These are phyloP conservation scores for Paraleonurus japonicus DNA, from an alignment of 257 asterid genomes.

Conservation along the genomic window DNA sequence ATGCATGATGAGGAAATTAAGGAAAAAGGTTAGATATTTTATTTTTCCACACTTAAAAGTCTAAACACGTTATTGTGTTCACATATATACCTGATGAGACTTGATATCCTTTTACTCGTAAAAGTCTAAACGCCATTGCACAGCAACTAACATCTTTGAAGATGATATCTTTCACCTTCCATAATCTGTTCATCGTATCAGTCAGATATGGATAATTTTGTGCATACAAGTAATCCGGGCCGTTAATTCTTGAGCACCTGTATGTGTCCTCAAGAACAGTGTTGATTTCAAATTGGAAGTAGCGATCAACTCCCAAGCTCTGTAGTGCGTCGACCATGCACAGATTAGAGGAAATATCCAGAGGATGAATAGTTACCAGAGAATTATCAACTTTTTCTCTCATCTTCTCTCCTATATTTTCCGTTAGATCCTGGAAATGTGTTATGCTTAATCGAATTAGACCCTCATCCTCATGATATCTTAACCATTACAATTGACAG, in stretches of 20 bases:
- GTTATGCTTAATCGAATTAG: no score
- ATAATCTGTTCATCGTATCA: constrained; percentile 17
- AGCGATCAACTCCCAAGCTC: constrained; percentile 30
- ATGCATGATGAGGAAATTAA: neutral
- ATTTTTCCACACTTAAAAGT: no score
- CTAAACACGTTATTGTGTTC: neutral
- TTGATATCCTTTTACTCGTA: constrained; percentile 31
- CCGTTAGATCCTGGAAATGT: constrained; percentile 3
- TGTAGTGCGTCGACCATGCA: constrained; percentile 25
- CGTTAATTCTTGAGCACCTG: neutral
- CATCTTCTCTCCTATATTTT: no score
- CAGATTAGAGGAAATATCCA: constrained; percentile 7
- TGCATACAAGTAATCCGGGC: neutral
- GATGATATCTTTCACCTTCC: constrained; percentile 31
- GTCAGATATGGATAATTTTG: neutral
- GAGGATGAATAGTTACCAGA: constrained; percentile 21
- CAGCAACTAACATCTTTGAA: constrained; percentile 21
- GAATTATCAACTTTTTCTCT: neutral
- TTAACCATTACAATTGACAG: no score
- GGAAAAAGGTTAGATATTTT: neutral
- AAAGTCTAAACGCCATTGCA: constrained; percentile 50
- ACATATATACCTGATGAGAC: constrained; percentile 32
- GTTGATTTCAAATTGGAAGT: constrained; percentile 26
- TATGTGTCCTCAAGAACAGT: constrained; percentile 26
- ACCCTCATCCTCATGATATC: no score